Percentiles rank a stretch among this genome's conserved stretches.
Evolutionary conservation across 495 filamentous ascomycete genomes (phyloP).

Genomic region (Penicillium coffeae): DNA sequence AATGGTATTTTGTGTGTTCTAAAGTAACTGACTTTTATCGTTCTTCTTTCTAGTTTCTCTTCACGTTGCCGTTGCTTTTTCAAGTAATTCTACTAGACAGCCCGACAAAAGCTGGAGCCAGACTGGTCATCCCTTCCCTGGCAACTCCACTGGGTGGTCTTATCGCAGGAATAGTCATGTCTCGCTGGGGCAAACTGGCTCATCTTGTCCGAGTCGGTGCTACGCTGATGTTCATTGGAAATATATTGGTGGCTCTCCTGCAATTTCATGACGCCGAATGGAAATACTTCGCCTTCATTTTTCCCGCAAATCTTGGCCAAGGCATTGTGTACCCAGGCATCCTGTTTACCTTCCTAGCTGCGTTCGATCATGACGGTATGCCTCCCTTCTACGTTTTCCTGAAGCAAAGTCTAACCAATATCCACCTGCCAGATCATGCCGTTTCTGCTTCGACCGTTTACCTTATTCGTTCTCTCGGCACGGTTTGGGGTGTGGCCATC

Average conservation of each 20-base stretch:
- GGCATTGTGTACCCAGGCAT: slow-evolving; percentile 62
- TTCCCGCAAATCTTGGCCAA: slow-evolving; percentile 62
- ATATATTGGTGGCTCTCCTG: slow-evolving; percentile 51
- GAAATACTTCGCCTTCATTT: slow-evolving; percentile 61
- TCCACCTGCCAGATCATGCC: slow-evolving; percentile 50
- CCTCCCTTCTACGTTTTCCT: not conserved
- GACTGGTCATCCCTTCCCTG: slow-evolving; percentile 58
- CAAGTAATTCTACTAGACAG: slow-evolving; percentile 60
- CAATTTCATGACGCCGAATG: slow-evolving; percentile 54
- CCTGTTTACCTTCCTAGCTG: slow-evolving; percentile 59
- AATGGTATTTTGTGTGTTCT: too few species aligned
- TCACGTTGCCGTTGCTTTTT: slow-evolving; percentile 62
- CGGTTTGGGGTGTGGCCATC: slow-evolving; percentile 61
- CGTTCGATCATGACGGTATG: slow-evolving; percentile 59
- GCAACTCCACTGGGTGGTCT: slow-evolving; percentile 59
- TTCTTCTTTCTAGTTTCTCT: slow-evolving; percentile 54
- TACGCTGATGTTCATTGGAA: slow-evolving; percentile 57
- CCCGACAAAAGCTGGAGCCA: slow-evolving; percentile 54
- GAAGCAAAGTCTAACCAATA: not conserved
- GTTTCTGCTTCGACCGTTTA: slow-evolving; percentile 62
- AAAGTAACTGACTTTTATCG: too few species aligned
- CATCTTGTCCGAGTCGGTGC: slow-evolving; percentile 53
- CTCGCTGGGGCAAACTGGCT: slow-evolving; percentile 56
- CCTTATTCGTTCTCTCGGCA: slow-evolving; percentile 59
- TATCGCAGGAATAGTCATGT: slow-evolving; percentile 61